Evolutionary conservation across 257 asterid genomes (phyloP), one percentile per base, ranked within the genome.

Genomic region (Rehmannia glutinosa): DNA sequence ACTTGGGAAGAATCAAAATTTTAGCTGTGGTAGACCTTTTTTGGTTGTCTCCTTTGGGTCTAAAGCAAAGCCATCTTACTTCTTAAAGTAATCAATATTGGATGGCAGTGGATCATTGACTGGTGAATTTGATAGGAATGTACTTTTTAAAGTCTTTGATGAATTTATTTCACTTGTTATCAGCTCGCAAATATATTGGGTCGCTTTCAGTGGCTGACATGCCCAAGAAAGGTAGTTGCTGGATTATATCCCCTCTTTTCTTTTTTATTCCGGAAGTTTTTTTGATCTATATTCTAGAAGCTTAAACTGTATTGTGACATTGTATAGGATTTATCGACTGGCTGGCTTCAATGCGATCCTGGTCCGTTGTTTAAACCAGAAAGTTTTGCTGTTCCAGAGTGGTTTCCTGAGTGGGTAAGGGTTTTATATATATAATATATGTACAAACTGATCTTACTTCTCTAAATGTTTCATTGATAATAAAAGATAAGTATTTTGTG

Each of bases 301-400:
- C 71, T 57, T 43, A 38, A 56, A 46, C 46, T 55, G 58, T 54
- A 36, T 55, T 42, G 12, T 63, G 61, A 36, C 67, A 54, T 25
- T 66, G 56, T 38, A 13, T 75, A 87, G 97, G 97, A 90, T 79
- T 78, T 90, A 71, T 90, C 96, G 41, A 76, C 89, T 32, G 91
- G 95, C 69, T 90, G 97, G 96, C 97, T 90, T 77, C 80, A 83
- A 8, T 90, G 97, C 51, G 96, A 90, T 78, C 90, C 97, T 2
- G 97, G 85, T 46, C 82, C 84, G 1, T 68, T 90, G 79, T 88
- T 81, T 50, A 82, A 74, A 76, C 87, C 89, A 21, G 95, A 85
- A 42, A 56, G 56, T 74, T 83, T 28, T 62, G 39, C 83, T 65
- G 66, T 89, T 17, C 87, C 95, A 3, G 82, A 70, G 55, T 84